Conservation (phyloP, 345 rosid genomes). For the Salix suchowensis region DNA sequence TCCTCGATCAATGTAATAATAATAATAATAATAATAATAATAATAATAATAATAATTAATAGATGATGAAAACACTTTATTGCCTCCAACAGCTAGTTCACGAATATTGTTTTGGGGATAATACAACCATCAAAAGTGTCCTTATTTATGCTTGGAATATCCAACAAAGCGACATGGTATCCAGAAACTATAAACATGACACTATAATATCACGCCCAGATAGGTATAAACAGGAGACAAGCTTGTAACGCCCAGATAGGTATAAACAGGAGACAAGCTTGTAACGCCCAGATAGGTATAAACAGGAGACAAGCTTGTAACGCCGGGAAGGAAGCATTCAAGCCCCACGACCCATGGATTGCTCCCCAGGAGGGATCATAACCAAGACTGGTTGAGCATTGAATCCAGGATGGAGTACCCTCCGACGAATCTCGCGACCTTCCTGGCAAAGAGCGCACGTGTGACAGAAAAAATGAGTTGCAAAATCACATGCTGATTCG, state of each 20-base stretch:
- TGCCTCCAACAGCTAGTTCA: too few relatives aligned
- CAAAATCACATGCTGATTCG: slow-evolving; percentile 69
- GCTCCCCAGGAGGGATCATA: slow-evolving; percentile 70
- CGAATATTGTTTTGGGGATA: too few relatives aligned
- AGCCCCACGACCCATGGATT: slow-evolving; percentile 66
- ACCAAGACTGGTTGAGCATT: slow-evolving; percentile 60
- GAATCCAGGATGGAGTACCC: slow-evolving; percentile 83
- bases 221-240: slow-evolving; percentile 2
- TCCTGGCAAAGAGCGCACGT: slow-evolving; percentile 91
- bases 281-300: background rate
- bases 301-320: slow-evolving; percentile 3
- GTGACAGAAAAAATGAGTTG: slow-evolving; percentile 78
- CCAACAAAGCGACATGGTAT: background rate
- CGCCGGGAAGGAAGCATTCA: background rate
- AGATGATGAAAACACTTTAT: too few relatives aligned
- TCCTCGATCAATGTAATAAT: too few relatives aligned
- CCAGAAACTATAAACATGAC: background rate
- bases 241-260: background rate
- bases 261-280: slow-evolving; percentile 3
- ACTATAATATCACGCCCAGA: background rate
- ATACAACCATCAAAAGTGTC: background rate
- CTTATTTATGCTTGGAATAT: background rate
- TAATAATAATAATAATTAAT: too few relatives aligned
- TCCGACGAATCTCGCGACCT: slow-evolving; percentile 92
- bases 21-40: rapidly evolving